These are phyloP conservation scores for Mallotus japonicus DNA, from an alignment of 441 rosid genomes.

Conservation along the genomic window DNA sequence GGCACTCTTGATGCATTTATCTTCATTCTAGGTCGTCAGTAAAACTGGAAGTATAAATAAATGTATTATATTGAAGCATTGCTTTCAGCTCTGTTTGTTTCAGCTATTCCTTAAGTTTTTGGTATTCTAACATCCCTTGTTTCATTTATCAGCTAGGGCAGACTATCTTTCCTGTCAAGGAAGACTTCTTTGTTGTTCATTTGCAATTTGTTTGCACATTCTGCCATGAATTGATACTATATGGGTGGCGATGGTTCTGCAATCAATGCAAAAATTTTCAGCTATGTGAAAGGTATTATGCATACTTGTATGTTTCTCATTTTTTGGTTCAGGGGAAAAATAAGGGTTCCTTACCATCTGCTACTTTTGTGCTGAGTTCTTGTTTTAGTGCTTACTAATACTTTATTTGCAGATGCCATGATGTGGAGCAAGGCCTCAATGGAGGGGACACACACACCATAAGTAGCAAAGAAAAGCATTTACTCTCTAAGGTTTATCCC, in stretches of 20 bases:
- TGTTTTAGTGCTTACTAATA: not conserved
- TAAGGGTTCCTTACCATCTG: not conserved
- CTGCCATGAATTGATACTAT: constrained; percentile 49
- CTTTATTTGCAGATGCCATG: constrained; percentile 54
- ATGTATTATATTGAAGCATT: not conserved
- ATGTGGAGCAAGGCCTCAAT: constrained; percentile 28
- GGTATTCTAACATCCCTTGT: constrained; percentile 14
- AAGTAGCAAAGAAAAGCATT: constrained; percentile 47
- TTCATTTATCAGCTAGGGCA: constrained; percentile 47
- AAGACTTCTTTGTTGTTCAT: constrained; percentile 56
- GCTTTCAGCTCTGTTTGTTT: not conserved
- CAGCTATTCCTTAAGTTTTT: constrained; percentile 1
- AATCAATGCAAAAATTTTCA: constrained; percentile 56
- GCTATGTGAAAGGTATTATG: constrained; percentile 51
- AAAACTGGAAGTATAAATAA: not conserved
- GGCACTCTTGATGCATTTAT: too few relatives aligned
- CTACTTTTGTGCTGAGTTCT: not conserved
- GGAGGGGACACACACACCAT: constrained; percentile 32
- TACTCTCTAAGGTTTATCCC: constrained; percentile 47
- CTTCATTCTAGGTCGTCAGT: not conserved
- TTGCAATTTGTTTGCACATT: constrained; percentile 55
- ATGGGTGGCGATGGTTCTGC: constrained; percentile 62
- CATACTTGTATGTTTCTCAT: not conserved
- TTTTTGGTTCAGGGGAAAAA: not conserved
- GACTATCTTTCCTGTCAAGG: constrained; percentile 44